A percentile compares a stretch with the other conserved stretches of the same genome.
Evolutionary conservation across 352 stramenopile genomes (phyloP).

Genomic region (Pythium aphanidermatum): DNA sequence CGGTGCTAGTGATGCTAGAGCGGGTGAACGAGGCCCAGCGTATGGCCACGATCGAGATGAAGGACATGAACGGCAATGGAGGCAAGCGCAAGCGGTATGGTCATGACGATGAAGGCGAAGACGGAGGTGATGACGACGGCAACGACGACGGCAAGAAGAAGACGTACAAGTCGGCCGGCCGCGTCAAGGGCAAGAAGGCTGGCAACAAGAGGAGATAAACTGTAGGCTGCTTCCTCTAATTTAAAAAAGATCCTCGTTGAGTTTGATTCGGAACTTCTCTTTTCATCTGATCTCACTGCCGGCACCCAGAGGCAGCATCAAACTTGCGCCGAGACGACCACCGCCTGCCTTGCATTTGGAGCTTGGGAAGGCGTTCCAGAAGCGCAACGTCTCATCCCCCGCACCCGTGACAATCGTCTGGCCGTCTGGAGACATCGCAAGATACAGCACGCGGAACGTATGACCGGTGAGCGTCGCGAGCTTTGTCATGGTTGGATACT

Average conservation of each 20-base stretch:
- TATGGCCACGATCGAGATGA: constrained; percentile 90
- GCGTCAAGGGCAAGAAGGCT: constrained; percentile 28
- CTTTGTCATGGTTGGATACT: constrained; percentile 96
- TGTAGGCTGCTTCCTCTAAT: constrained; percentile 6
- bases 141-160: constrained; percentile 30
- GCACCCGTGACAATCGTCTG: constrained; percentile 97
- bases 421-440: constrained; percentile 95
- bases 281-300: constrained; percentile 59
- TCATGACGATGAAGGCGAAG: constrained; percentile 50
- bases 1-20: constrained; percentile 95
- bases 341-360: constrained; percentile 38
- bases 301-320: constrained; percentile 52
- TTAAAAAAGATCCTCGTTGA: no score
- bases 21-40: constrained; percentile 96
- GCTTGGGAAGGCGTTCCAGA: constrained; percentile 97
- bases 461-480: constrained; percentile 95
- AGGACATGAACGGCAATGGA: constrained; percentile 64
- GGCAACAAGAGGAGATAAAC: constrained; percentile 9
- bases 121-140: constrained; percentile 33
- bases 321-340: constrained; percentile 40
- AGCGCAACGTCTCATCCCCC: constrained; percentile 96
- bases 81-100: constrained; percentile 44
- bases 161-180: constrained; percentile 76
- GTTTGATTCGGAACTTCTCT: no score
- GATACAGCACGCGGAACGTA: constrained; percentile 94